These are phyloP conservation scores for Botrytis medusae DNA, from an alignment of 2,329 filamentous ascomycete species.

Conservation along the genomic window DNA sequence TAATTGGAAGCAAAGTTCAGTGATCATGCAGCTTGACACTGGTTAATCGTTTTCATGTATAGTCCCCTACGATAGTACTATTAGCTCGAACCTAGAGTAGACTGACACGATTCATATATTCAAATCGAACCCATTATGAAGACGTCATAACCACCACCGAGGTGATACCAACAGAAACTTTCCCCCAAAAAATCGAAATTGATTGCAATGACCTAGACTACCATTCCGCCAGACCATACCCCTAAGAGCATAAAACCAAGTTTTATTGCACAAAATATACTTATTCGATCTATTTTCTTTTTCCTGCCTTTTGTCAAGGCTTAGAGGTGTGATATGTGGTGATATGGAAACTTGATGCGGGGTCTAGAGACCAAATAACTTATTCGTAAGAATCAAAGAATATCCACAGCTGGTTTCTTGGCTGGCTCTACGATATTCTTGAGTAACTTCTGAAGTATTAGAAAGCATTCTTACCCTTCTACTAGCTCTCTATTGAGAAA, in stretches of 20 bases:
- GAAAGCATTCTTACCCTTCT: background rate
- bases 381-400: background rate
- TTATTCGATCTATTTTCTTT: background rate
- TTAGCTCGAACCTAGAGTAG: background rate
- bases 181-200: no score
- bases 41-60: background rate
- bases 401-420: rapidly evolving
- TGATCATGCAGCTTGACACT: background rate
- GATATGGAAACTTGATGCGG: background rate
- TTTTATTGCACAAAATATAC: no score
- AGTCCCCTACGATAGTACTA: background rate
- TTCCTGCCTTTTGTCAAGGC: background rate
- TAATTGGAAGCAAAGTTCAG: background rate
- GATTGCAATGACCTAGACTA: background rate
- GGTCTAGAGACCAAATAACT: background rate
- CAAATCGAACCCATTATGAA: no score
- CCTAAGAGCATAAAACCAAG: no score
- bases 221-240: background rate
- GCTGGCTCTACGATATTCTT: background rate
- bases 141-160: no score
- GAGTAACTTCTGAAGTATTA: rapidly evolving
- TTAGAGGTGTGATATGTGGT: background rate
- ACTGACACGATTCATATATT: no score
- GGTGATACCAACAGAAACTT: no score
- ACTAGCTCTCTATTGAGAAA: background rate